A percentile compares a stretch with the other conserved stretches of the same genome.
Conservation (phyloP, 495 filamentous ascomycete genomes). For the Neurospora sp. region DNA sequence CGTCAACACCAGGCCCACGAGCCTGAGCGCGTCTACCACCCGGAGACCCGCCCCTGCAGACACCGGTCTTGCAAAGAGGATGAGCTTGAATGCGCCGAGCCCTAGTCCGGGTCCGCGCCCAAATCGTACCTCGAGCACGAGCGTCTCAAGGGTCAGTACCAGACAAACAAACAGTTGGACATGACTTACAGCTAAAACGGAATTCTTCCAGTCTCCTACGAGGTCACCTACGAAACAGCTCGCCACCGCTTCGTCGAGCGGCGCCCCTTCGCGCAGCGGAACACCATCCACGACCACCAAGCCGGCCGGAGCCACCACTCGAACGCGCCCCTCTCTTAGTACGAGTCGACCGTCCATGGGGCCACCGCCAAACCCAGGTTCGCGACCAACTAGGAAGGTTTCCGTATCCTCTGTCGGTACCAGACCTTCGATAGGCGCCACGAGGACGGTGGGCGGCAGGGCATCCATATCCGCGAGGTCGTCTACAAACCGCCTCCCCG, state of each 20-base stretch:
- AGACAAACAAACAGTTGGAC: neutral
- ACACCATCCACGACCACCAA: constrained; percentile 42
- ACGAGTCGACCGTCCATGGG: constrained; percentile 55
- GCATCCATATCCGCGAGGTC: constrained; percentile 21
- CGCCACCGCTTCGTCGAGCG: constrained; percentile 43
- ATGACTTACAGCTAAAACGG: neutral
- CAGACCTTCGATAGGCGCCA: constrained; percentile 18
- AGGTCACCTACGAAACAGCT: constrained; percentile 77
- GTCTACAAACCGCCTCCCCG: constrained; percentile 18
- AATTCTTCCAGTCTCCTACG: constrained; percentile 50
- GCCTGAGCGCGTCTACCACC: constrained; percentile 17
- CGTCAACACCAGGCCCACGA: constrained; percentile 26
- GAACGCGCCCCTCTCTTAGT: constrained; percentile 39
- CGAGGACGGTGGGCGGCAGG: constrained; percentile 27
- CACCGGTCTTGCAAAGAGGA: constrained; percentile 44
- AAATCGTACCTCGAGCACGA: constrained; percentile 41
- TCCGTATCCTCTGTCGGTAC: constrained; percentile 22
- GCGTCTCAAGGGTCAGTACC: constrained; percentile 44
- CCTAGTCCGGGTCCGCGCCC: constrained; percentile 45
- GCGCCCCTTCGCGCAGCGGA: constrained; percentile 48
- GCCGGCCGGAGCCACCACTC: constrained; percentile 35
- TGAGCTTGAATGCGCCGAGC: constrained; percentile 58
- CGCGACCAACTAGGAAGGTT: constrained; percentile 20
- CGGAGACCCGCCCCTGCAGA: constrained; percentile 33
- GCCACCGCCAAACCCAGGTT: constrained; percentile 40